Conservation (phyloP, 495 filamentous ascomycete genomes). For the Filosporella fistucella region DNA sequence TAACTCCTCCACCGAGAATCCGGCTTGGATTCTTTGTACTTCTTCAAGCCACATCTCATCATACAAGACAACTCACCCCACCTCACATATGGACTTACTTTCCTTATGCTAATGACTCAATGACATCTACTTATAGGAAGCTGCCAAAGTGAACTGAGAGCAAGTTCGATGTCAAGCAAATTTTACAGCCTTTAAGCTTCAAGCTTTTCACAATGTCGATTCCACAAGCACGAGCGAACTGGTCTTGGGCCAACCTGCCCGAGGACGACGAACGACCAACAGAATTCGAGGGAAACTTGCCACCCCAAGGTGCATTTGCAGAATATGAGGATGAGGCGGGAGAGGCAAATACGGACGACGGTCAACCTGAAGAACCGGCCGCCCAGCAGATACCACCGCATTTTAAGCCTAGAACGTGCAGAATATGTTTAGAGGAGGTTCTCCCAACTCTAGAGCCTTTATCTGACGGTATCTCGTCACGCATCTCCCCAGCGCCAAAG, state of each 20-base stretch:
- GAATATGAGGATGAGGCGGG: constrained; percentile 6
- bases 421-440: constrained; percentile 88
- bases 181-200: constrained; percentile 1
- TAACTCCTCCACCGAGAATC: too few species aligned
- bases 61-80: too few species aligned
- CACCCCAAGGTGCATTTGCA: not conserved
- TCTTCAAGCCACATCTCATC: too few species aligned
- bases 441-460: constrained; percentile 69
- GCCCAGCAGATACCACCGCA: constrained; percentile 32
- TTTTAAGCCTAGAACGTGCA: constrained; percentile 72
- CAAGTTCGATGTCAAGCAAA: constrained; percentile 11
- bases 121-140: constrained; percentile 6
- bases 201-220: constrained; percentile 8
- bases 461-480: constrained; percentile 51
- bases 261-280: too few species aligned
- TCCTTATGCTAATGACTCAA: constrained; percentile 13
- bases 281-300: too few species aligned
- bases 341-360: constrained; percentile 5
- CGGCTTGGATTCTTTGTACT: too few species aligned
- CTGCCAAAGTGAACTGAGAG: too few species aligned
- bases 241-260: constrained; percentile 12
- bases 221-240: constrained; percentile 1
- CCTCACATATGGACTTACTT: too few species aligned
- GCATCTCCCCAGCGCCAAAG: constrained; percentile 57
- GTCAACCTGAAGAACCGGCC: constrained; percentile 15